Base-by-base conservation (phyloP, 2,329 filamentous ascomycete genomes). In the Tolypocladium pustulatum region DNA sequence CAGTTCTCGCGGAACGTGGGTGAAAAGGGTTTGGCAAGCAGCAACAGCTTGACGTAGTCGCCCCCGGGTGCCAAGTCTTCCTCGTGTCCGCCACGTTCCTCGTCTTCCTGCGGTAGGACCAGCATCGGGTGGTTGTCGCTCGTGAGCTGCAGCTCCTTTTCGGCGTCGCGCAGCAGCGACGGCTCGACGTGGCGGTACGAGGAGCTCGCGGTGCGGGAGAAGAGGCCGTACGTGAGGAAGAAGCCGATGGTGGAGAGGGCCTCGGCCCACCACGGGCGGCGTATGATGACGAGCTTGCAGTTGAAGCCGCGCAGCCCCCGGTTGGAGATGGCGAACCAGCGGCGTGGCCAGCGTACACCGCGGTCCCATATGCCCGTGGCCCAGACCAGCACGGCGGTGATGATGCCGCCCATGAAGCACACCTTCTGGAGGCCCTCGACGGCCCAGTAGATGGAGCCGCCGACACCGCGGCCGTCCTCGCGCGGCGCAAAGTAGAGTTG, bases 341-440 rank as follows among this genome's bases (percentile, higher is more conserved):
- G 85, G 58, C 93, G 81, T 55, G 94, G 94, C 92, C 94, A 97
- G 62, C 92, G 84, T 58, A 99, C 88, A 37, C 94, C 94, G 58
- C 93, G 85, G 68, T 97, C 93, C 89, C 93, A 99, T 72, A 97
- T 92, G 34, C 94, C 94, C 0, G 93, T 97, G 20, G 86, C 92
- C 90, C 92, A 97, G 64, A 97, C 87, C 40, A 99, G 79, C 51
- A 91, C 81, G 40, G 85, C 88, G 0, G 92, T 97, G 60, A 97
- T 87, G 60, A 96, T 82, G 54, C 94, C 94, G 30, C 91, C 91
- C 74, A 96, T 89, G 69, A 97, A 88, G 67, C 90, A 93, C 57
- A 99, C 84, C 72, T 94, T 95, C 75, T 97, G 90, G 9, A 84
- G 83, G 70, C 89, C 90, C 68, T 97, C 93, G 4, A 97, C 84